Base-by-base conservation (phyloP, 2,329 filamentous ascomycete species). In the Septoria linicola region DNA sequence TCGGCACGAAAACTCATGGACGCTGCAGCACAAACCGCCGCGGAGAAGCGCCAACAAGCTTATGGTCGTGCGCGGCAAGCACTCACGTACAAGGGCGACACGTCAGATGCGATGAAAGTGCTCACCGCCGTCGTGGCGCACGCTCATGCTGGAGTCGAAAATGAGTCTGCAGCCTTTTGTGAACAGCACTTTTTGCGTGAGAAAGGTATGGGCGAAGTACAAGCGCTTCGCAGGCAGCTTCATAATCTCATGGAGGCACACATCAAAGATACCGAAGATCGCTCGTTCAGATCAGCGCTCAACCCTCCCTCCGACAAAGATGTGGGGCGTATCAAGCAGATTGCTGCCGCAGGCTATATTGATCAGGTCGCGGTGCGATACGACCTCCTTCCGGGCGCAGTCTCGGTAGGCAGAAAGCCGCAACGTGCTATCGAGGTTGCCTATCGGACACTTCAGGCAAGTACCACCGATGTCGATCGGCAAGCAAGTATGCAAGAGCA, bases 311-410 rank as follows among this genome's bases (percentile, higher is more conserved):
- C 81, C 0, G 73, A 83, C 5, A 86, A 84, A 59, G 85, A 69
- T 65, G 75, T 95, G 21, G 84, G 84, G 40, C 83, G 89, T 1
- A 76, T 99, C 21, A 95, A 95, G 69, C 89, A 96, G 66, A 95
- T 97, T 73, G 84, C 89, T 17, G 89, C 92, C 0, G 87, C 89
- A 0, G 93, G 92, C 1, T 97, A 96, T 73, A 83, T 97, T 64
- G 93, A 99, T 70, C 88, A 96, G 61, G 81, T 99, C 34, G 93
- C 93, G 39, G 90, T 97, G 61, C 88, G 93, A 54, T 89, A 88
- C 3, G 92, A 99, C 69, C 76, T 89, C n/a, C 79, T 89, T 8
- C 57, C 88, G 0, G 84, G 85, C 1, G 83, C 85, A 55, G 47
- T 51, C 1, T 56, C 57, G 4, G 40, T 53, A 46, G 72, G 76